A percentile compares a stretch with the other conserved stretches of the same genome.
Conservation (phyloP, 2,329 filamentous ascomycete species). For the Colletotrichum lentis region DNA sequence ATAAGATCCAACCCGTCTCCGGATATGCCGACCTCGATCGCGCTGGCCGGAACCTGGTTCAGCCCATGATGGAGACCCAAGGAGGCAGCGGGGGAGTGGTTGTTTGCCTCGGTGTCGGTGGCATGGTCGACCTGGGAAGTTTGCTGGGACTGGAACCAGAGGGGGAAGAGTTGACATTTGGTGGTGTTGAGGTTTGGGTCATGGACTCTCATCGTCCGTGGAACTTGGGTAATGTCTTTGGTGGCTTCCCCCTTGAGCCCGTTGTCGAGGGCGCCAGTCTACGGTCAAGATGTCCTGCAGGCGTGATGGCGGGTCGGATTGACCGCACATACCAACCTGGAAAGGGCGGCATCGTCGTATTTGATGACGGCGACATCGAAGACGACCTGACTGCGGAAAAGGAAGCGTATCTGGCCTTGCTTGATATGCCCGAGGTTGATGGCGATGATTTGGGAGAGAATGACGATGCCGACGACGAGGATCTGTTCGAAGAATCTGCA, state of each 20-base stretch:
- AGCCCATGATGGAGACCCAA: conserved; percentile 83
- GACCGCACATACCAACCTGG: conserved; percentile 76
- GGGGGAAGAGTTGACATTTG: conserved; percentile 72
- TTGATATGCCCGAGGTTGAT: conserved; percentile 90
- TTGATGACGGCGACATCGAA: conserved; percentile 95
- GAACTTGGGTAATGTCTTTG: conserved; percentile 95
- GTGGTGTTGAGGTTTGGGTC: conserved; percentile 94
- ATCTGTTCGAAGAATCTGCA: conserved; percentile 53
- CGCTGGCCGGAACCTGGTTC: conserved; percentile 79
- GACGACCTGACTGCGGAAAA: conserved; percentile 78
- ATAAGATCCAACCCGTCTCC: conserved; percentile 94
- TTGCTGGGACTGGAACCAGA: conserved; percentile 78
- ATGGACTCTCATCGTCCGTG: conserved; percentile 91
- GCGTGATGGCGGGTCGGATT: conserved; percentile 78
- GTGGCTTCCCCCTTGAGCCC: conserved; percentile 69
- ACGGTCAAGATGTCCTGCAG: conserved; percentile 63
- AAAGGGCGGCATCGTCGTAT: conserved; percentile 88
- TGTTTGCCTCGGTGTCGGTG: conserved; percentile 90
- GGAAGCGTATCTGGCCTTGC: conserved; percentile 83
- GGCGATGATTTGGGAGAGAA: conserved; percentile 70
- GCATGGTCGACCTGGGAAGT: conserved; percentile 85
- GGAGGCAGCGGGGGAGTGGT: conserved; percentile 90
- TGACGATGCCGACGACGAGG: conserved; percentile 55
- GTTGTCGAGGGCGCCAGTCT: conserved; percentile 56
- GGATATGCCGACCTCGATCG: conserved; percentile 90